Percentiles rank a stretch among this genome's conserved stretches.
Evolutionary conservation across 768 basidiomycete species (phyloP).

Genomic region (Vararia minispora): DNA sequence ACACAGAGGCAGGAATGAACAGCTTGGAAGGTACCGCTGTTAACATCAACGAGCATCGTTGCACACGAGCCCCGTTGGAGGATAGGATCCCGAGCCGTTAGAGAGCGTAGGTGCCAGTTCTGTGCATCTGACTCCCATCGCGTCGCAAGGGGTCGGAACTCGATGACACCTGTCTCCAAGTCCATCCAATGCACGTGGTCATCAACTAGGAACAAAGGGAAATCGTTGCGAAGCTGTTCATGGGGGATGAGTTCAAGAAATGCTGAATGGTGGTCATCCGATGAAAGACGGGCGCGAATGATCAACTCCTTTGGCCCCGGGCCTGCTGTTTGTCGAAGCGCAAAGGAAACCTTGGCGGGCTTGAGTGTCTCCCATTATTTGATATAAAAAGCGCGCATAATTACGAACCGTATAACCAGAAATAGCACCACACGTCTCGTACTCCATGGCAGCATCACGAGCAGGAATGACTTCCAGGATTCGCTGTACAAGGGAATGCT

Average conservation of each 20-base stretch:
- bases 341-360: too few relatives aligned
- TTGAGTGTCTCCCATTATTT: too few relatives aligned
- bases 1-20: too few relatives aligned
- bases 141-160: constrained; percentile 22
- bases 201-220: constrained; percentile 21
- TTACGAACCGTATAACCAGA: too few relatives aligned
- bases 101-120: constrained; percentile 18
- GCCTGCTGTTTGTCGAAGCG: too few relatives aligned
- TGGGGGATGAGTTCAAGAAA: constrained; percentile 23
- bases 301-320: too few relatives aligned
- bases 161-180: constrained; percentile 14
- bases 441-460: constrained; percentile 2
- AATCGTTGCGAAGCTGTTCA: constrained; percentile 16
- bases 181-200: constrained; percentile 26
- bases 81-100: background rate
- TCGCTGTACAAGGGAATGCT: constrained; percentile 1
- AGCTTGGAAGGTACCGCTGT: constrained; percentile 1
- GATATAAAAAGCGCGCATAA: too few relatives aligned
- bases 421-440: constrained; percentile 2
- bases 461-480: constrained; percentile 4
- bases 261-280: too few relatives aligned
- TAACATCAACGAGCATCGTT: constrained; percentile 2
- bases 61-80: background rate
- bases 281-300: too few relatives aligned
- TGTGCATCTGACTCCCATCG: constrained; percentile 19